Conservation (phyloP, 805 yeast species). For the Candida endomychidarum region DNA sequence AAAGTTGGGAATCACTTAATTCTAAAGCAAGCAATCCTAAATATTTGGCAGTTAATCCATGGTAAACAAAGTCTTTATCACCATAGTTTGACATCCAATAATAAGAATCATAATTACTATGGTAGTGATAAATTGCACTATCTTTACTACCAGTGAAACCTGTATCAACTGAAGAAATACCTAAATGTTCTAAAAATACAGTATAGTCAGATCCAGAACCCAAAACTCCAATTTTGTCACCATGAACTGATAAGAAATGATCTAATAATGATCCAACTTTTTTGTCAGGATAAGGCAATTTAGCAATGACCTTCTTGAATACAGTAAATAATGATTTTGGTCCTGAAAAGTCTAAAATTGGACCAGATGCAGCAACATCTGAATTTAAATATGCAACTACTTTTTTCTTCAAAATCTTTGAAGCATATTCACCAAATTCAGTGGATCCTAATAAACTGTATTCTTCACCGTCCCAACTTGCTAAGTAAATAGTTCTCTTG, state of each 20-base stretch:
- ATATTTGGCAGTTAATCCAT: conserved; percentile 58
- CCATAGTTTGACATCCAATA: conserved; percentile 53
- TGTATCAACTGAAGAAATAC: conserved; percentile 60
- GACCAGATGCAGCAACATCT: conserved; percentile 55
- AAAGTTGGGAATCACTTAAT: conserved; percentile 57
- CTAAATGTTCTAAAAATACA: conserved; percentile 64
- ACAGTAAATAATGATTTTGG: conserved; percentile 57
- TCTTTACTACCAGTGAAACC: conserved; percentile 41
- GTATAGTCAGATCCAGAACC: conserved; percentile 57
- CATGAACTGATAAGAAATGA: conserved; percentile 39
- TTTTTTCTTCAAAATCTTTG: conserved; percentile 37
- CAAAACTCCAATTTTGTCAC: conserved; percentile 38
- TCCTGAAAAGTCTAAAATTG: conserved; percentile 44
- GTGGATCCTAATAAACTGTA: conserved; percentile 57
- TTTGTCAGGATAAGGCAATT: conserved; percentile 43
- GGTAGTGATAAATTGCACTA: conserved; percentile 50
- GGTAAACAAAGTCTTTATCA: conserved; percentile 54
- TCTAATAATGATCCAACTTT: conserved; percentile 47
- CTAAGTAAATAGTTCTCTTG: conserved; percentile 38
- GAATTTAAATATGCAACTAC: conserved; percentile 53
- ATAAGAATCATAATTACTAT: conserved; percentile 59
- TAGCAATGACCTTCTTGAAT: conserved; percentile 45
- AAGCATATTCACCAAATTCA: conserved; percentile 52
- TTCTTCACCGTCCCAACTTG: conserved; percentile 46
- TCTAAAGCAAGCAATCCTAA: conserved; percentile 55